Evolutionary conservation across 2,329 filamentous ascomycete species (phyloP), one percentile per base, ranked within the genome.

Genomic region (Penicillium oxalicum): DNA sequence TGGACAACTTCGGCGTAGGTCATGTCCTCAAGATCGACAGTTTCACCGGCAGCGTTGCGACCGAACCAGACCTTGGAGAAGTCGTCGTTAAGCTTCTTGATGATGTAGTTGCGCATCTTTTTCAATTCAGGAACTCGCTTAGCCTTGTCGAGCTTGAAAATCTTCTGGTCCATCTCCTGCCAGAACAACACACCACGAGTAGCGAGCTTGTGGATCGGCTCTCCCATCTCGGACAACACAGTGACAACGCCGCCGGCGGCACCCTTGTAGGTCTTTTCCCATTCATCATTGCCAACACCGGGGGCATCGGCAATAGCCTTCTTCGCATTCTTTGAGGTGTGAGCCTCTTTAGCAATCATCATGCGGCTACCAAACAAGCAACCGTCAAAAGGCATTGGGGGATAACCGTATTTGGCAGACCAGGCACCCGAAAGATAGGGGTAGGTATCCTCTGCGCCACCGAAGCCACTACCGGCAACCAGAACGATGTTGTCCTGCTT

Each of bases 111-210:
- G 45, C 88, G 85, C 66, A 87, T 85, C 75, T 93, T 94, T 76
- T 89, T 88, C 37, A 96, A 78, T 72, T 93, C 90, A 2, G 86
- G 79, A 24, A 95, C 77, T 37, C 90, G 85, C 78, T 96, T 95
- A 65, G 91, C 89, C 76, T 95, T 96, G 71, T 95, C 91, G 42
- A 98, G 76, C 65, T 83, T 87, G 77, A 98, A 98, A 63, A 98
- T 97, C 74, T 95, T 96, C 70, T 94, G 82, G 65, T 98, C 93
- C 90, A 98, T 95, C 74, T 98, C 94, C 43, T 90, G 86, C 93
- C 93, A 98, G 77, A 98, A 95, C 47, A 82, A 77, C 41, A 98
- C 91, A 80, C 93, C 93, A 50, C 94, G 87, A 42, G 93, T 98
- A 12, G 93, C 94, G 51, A 98, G 82, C 77, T 98, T 98, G 77